phyloP scores from a whole-genome alignment of 495 filamentous ascomycete genomes.

The Rhypophila decipiens region DNA sequence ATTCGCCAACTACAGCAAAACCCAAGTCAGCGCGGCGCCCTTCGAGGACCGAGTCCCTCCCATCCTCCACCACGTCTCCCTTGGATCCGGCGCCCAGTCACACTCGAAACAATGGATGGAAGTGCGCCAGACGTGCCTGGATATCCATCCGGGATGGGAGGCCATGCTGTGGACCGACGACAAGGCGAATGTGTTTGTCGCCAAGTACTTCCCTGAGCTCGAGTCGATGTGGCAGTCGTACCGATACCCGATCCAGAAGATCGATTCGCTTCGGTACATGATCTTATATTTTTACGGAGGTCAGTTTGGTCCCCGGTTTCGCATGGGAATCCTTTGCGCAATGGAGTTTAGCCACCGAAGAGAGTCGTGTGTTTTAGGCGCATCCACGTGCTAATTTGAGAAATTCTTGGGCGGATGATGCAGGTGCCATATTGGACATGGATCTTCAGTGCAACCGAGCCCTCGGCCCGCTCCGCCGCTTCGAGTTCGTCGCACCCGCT shows the following conservation, averaged over 20 bases:
- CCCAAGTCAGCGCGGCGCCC: constrained; percentile 22
- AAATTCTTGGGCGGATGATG: background rate
- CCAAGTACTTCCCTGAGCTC: constrained; percentile 24
- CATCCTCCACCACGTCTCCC: constrained; percentile 33
- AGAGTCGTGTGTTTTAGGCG: no score
- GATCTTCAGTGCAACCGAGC: constrained; percentile 35
- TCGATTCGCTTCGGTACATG: constrained; percentile 34
- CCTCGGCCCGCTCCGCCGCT: constrained; percentile 33
- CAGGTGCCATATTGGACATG: constrained; percentile 35
- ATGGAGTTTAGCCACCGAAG: no score
- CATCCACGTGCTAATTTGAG: background rate
- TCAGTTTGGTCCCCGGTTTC: background rate
- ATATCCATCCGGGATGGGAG: constrained; percentile 33
- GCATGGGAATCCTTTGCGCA: no score
- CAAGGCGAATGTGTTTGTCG: constrained; percentile 21
- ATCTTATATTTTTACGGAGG: constrained; percentile 32
- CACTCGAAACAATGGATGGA: constrained; percentile 25
- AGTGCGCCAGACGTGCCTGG: constrained; percentile 29
- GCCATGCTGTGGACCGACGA: constrained; percentile 32
- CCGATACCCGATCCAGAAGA: constrained; percentile 27
- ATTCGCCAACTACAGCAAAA: constrained; percentile 28
- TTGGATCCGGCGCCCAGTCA: constrained; percentile 17
- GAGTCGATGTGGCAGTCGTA: constrained; percentile 22
- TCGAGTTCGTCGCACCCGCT: constrained; percentile 34
- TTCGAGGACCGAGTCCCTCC: constrained; percentile 29